Percentiles rank a stretch among this genome's conserved stretches.
These are phyloP conservation scores for Plantago elongata DNA, from an alignment of 257 asterid species.

Conservation along the genomic window DNA sequence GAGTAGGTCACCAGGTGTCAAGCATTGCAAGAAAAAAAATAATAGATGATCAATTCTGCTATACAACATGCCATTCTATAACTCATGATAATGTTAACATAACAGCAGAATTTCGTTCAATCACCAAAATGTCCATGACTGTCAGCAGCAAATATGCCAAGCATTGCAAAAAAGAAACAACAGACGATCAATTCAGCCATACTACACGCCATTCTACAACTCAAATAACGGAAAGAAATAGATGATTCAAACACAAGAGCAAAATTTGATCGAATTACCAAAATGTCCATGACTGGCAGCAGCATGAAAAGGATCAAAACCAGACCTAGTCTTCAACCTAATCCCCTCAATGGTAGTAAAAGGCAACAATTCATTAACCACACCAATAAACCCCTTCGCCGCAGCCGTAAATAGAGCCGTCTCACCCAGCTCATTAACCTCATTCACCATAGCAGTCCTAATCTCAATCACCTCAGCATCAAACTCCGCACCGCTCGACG, in stretches of 20 bases:
- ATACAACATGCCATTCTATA: not conserved
- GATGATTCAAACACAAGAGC: not conserved
- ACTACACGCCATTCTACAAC: not conserved
- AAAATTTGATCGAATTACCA: constrained; percentile 21
- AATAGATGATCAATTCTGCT: not conserved
- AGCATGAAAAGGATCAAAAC: constrained; percentile 43
- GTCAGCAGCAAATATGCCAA: no score
- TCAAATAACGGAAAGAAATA: not conserved
- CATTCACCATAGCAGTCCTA: constrained; percentile 50
- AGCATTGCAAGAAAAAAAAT: not conserved
- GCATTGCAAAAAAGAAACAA: not conserved
- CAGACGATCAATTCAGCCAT: not conserved
- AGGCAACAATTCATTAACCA: constrained; percentile 41
- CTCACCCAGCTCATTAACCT: constrained; percentile 48
- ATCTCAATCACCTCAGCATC: constrained; percentile 46
- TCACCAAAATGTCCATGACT: no score
- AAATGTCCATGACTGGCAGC: constrained; percentile 49
- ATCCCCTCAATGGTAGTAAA: constrained; percentile 40
- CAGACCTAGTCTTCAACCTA: constrained; percentile 35
- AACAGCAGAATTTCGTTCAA: no score
- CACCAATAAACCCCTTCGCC: constrained; percentile 40
- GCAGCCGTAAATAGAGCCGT: constrained; percentile 48
- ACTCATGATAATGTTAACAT: not conserved
- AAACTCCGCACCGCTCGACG: constrained; percentile 36
- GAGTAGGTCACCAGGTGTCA: no score